These are phyloP conservation scores for Aspergillus sp. DNA, from an alignment of 2,329 filamentous ascomycete species.

Conservation along the genomic window DNA sequence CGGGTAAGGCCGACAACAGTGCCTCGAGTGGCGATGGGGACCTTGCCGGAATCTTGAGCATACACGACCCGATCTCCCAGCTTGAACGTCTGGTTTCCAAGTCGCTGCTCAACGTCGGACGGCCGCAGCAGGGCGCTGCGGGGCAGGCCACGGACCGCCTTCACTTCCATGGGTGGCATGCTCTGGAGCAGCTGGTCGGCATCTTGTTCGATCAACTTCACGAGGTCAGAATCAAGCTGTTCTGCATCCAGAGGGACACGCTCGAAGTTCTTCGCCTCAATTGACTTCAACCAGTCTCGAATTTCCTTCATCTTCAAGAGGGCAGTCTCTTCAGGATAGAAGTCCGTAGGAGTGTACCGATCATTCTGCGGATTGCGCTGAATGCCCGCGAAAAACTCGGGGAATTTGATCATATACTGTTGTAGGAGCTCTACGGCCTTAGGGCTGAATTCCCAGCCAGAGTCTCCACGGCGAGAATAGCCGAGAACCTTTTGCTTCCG, in stretches of 20 bases:
- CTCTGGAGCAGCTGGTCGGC: constrained; percentile 65
- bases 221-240: constrained; percentile 89
- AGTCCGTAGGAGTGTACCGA: constrained; percentile 79
- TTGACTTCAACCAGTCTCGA: constrained; percentile 84
- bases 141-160: constrained; percentile 77
- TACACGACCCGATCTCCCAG: constrained; percentile 93
- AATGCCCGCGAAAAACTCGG: constrained; percentile 90
- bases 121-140: constrained; percentile 87
- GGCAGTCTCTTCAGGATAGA: constrained; percentile 75
- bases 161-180: constrained; percentile 58
- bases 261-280: constrained; percentile 90
- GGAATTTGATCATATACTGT: constrained; percentile 90
- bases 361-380: constrained; percentile 82
- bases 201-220: constrained; percentile 74
- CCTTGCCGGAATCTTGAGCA: constrained; percentile 87
- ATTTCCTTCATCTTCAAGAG: constrained; percentile 88
- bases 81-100: constrained; percentile 78
- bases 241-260: constrained; percentile 94
- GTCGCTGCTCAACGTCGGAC: constrained; percentile 89
- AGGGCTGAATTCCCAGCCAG: constrained; percentile 93
- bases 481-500: constrained; percentile 95
- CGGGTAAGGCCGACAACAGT: constrained; percentile 94
- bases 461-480: constrained; percentile 82
- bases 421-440: constrained; percentile 78
- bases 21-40: constrained; percentile 86